Conservation (phyloP, 2,329 filamentous ascomycete genomes). For the Trichophyton simii region DNA sequence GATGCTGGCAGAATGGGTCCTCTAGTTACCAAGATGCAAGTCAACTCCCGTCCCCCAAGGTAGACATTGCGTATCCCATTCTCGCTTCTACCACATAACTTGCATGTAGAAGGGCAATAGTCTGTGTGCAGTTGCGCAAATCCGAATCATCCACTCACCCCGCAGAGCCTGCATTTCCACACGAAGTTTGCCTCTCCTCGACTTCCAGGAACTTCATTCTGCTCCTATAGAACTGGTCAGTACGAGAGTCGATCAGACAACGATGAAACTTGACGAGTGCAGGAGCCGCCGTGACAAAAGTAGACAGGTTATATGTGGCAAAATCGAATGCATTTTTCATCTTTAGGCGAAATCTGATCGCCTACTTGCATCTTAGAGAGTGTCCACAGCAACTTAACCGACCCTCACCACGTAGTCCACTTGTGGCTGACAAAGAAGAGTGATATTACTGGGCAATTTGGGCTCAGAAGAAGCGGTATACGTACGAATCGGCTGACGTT, state of each 20-base stretch:
- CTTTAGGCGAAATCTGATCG: not conserved
- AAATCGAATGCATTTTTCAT: not conserved
- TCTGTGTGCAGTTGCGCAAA: not conserved
- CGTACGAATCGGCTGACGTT: constrained; percentile 78
- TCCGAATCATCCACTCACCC: constrained; percentile 42
- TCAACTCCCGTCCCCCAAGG: not conserved
- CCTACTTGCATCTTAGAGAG: not conserved
- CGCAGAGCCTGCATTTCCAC: constrained; percentile 99
- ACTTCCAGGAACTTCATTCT: constrained; percentile 82
- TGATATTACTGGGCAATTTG: not conserved
- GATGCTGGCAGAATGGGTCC: constrained; percentile 60
- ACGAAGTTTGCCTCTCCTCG: constrained; percentile 96
- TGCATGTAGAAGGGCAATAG: not conserved
- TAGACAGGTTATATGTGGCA: not conserved
- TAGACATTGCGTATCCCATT: not conserved
- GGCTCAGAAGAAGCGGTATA: constrained; percentile 12
- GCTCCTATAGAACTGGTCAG: constrained; percentile 47
- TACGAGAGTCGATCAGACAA: not conserved
- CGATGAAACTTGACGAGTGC: not conserved
- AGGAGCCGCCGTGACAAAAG: not conserved
- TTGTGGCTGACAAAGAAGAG: not conserved
- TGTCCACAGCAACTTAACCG: not conserved
- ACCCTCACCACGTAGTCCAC: not conserved
- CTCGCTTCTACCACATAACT: not conserved
- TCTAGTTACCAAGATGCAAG: constrained; percentile 16